Conservation (phyloP, 495 filamentous ascomycete genomes). For the Penicillium dipodomyicola region DNA sequence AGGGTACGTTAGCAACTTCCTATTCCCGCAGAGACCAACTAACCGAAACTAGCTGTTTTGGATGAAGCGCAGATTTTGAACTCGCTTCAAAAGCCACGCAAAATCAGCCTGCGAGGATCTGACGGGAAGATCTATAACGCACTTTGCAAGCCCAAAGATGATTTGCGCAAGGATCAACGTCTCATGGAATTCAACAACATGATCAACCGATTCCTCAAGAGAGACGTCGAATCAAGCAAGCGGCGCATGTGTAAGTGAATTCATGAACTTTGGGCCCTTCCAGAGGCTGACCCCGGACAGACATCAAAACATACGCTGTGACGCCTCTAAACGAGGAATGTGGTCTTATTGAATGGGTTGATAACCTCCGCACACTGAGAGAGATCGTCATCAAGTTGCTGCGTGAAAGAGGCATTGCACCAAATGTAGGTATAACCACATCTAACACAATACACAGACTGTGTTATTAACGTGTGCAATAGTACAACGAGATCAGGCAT, state of each 20-base stretch:
- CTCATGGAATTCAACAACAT: slow-evolving; percentile 99
- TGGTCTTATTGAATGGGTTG: slow-evolving; percentile 98
- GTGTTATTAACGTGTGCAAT: slow-evolving; percentile 10
- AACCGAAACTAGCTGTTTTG: slow-evolving; percentile 56
- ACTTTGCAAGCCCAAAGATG: slow-evolving; percentile 96
- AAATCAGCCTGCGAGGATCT: slow-evolving; percentile 81
- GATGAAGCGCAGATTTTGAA: slow-evolving; percentile 87
- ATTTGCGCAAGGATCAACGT: slow-evolving; percentile 92
- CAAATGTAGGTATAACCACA: slow-evolving; percentile 42
- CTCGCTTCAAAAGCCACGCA: slow-evolving; percentile 89
- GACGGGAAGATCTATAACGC: slow-evolving; percentile 86
- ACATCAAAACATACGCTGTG: slow-evolving; percentile 95
- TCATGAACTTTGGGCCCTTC: background rate
- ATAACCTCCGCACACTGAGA: slow-evolving; percentile 86
- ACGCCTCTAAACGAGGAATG: slow-evolving; percentile 97
- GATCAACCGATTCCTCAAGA: slow-evolving; percentile 91
- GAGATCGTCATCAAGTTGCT: slow-evolving; percentile 84
- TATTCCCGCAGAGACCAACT: slow-evolving; percentile 36
- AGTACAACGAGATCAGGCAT: slow-evolving; percentile 58
- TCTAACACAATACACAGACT: background rate
- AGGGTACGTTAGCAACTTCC: slow-evolving; percentile 33
- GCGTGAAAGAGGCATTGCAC: slow-evolving; percentile 62
- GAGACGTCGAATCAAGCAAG: slow-evolving; percentile 84
- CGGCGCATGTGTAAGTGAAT: slow-evolving; percentile 62
- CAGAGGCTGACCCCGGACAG: slow-evolving; percentile 37